phyloP scores from a whole-genome alignment of 495 filamentous ascomycete genomes.

The Aspergillus carlsbadensis region DNA sequence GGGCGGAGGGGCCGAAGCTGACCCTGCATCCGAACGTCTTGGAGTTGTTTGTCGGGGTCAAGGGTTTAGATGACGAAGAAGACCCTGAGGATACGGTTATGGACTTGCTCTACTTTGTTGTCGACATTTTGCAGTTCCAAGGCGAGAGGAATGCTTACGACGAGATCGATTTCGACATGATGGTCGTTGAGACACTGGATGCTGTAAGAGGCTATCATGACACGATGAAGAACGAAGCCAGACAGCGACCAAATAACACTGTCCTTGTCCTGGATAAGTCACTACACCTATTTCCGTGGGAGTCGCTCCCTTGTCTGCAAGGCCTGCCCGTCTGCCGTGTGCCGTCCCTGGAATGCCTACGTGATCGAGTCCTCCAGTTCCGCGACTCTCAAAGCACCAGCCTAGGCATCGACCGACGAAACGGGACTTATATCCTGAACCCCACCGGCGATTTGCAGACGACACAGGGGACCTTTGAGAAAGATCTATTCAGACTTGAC shows the following conservation, averaged over 20 bases:
- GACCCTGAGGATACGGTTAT: constrained; percentile 83
- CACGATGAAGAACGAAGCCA: constrained; percentile 42
- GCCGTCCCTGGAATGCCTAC: constrained; percentile 77
- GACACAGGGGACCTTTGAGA: constrained; percentile 74
- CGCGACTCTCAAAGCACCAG: constrained; percentile 22
- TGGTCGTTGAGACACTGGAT: constrained; percentile 80
- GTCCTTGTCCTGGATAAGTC: constrained; percentile 92
- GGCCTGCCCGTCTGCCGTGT: constrained; percentile 79
- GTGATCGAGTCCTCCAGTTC: constrained; percentile 61
- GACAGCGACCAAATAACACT: constrained; percentile 74
- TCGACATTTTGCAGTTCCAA: constrained; percentile 95
- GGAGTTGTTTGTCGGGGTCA: constrained; percentile 84
- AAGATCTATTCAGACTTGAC: constrained; percentile 52
- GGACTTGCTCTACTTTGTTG: constrained; percentile 91
- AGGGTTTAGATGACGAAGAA: constrained; percentile 63
- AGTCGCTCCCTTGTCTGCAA: constrained; percentile 84
- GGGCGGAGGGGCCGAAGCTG: constrained; percentile 47
- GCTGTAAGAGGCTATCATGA: constrained; percentile 77
- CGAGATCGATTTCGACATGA: constrained; percentile 92
- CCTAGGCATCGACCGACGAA: constrained; percentile 53
- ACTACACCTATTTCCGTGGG: constrained; percentile 91
- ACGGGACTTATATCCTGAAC: constrained; percentile 85
- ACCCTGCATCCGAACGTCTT: constrained; percentile 74
- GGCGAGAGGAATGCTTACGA: constrained; percentile 97
- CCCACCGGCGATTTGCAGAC: constrained; percentile 74